phyloP scores from a whole-genome alignment of 1,284 basidiomycete species.

The Puccinia triticina region DNA sequence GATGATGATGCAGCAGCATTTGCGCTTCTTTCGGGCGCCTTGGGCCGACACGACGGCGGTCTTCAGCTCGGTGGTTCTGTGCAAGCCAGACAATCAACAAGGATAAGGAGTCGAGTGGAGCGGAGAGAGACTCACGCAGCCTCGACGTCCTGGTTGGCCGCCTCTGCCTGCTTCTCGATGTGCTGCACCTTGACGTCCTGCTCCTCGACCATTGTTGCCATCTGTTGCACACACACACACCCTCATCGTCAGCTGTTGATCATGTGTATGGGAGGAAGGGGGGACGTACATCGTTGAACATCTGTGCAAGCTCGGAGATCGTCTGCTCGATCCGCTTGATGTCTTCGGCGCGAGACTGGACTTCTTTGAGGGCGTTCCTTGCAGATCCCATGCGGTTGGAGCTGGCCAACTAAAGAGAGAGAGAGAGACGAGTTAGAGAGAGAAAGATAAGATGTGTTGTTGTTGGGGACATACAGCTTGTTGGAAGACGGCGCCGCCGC shows the following conservation, averaged over 20 bases:
- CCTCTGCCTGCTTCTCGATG: conserved; percentile 49
- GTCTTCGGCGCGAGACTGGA: conserved; percentile 60
- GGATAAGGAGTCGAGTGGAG: not conserved
- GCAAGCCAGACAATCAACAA: no score
- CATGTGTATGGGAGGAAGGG: not conserved
- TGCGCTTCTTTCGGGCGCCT: conserved; percentile 48
- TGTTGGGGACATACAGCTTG: conserved; percentile 27
- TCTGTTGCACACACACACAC: not conserved
- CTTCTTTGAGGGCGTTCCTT: conserved; percentile 59
- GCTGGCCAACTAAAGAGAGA: conserved; percentile 57
- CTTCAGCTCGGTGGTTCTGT: conserved; percentile 43
- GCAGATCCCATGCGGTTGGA: conserved; percentile 60
- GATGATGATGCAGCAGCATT: conserved; percentile 41
- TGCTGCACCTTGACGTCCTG: conserved; percentile 48
- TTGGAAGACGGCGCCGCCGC: conserved; percentile 51
- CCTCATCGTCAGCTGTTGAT: not conserved
- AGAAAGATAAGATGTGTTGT: conserved; percentile 59
- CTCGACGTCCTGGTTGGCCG: conserved; percentile 40
- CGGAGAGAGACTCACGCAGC: conserved; percentile 28
- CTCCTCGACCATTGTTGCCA: conserved; percentile 50
- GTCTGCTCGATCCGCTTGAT: conserved; percentile 60
- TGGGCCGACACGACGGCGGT: conserved; percentile 40
- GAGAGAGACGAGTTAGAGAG: conserved; percentile 57
- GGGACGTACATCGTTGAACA: conserved; percentile 57
- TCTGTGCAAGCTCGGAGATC: conserved; percentile 60